Evolutionary conservation across 139 green algal species (phyloP).

Genomic region (Pycnococcus provasolii): DNA sequence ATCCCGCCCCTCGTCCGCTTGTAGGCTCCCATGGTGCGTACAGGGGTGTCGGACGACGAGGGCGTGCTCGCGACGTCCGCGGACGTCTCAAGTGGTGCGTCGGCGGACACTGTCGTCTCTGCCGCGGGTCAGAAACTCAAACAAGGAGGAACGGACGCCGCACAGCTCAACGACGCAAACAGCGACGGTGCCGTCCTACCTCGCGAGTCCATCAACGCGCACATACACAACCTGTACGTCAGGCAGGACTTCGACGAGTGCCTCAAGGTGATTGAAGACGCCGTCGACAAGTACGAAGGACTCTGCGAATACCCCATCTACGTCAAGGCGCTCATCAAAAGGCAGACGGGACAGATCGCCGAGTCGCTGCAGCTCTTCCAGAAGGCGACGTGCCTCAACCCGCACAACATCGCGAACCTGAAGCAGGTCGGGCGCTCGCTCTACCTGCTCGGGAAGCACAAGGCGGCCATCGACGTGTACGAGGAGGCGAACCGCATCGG

Average conservation of each 20-base stretch:
- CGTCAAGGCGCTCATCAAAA: constrained; percentile 58
- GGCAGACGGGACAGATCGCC: constrained; percentile 52
- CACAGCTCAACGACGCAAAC: not conserved
- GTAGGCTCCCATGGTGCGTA: too few species aligned
- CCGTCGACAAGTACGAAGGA: constrained; percentile 36
- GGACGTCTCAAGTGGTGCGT: too few species aligned
- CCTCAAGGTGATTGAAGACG: constrained; percentile 42
- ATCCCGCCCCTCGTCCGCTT: too few species aligned
- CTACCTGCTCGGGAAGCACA: constrained; percentile 60
- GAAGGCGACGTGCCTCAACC: constrained; percentile 52
- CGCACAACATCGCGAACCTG: constrained; percentile 52
- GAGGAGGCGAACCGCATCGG: constrained; percentile 53
- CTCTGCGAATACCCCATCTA: constrained; percentile 52
- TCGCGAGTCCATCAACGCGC: not conserved
- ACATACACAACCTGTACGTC: not conserved
- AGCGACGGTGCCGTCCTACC: not conserved
- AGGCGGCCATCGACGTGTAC: constrained; percentile 58
- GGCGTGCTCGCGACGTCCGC: too few species aligned
- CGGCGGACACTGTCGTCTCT: too few species aligned
- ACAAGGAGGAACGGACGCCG: not conserved
- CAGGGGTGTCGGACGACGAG: too few species aligned
- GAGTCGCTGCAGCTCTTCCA: constrained; percentile 62
- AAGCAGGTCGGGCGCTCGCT: constrained; percentile 62
- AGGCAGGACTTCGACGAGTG: constrained; percentile 59
- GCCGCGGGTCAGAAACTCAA: too few species aligned